Conservation (phyloP, 192 early-diverging fungal species). For the Coemansia sp. region DNA sequence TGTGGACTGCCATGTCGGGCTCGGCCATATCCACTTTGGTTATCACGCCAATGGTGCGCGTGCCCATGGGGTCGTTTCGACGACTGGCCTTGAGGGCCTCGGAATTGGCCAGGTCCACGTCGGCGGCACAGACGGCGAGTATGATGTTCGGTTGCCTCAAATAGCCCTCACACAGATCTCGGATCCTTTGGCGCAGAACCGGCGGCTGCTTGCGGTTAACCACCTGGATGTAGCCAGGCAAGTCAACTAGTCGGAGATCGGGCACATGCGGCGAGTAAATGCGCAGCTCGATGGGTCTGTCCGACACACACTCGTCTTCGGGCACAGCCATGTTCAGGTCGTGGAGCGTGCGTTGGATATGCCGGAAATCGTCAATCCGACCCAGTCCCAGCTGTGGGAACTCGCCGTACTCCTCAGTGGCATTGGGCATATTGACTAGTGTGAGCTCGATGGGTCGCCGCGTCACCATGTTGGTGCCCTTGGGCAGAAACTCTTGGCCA, state of each 20-base stretch:
- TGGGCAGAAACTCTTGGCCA: slow-evolving; percentile 81
- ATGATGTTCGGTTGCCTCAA: slow-evolving; percentile 81
- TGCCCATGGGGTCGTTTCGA: slow-evolving; percentile 73
- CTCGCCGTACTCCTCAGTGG: slow-evolving; percentile 78
- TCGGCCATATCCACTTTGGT: slow-evolving; percentile 89
- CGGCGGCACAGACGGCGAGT: slow-evolving; percentile 78
- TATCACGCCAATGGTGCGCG: slow-evolving; percentile 80
- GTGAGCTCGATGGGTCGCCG: slow-evolving; percentile 82
- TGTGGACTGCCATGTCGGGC: slow-evolving; percentile 70
- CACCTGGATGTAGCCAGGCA: slow-evolving; percentile 88
- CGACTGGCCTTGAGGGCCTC: slow-evolving; percentile 77
- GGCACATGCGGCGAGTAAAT: slow-evolving; percentile 84
- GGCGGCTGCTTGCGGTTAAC: slow-evolving; percentile 78
- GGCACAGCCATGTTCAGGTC: slow-evolving; percentile 95
- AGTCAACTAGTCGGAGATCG: slow-evolving; percentile 78
- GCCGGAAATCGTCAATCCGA: slow-evolving; percentile 83
- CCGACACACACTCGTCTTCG: slow-evolving; percentile 85
- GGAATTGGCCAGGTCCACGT: slow-evolving; percentile 86
- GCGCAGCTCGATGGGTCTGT: slow-evolving; percentile 78
- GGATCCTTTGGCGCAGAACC: slow-evolving; percentile 72
- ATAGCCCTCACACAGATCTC: slow-evolving; percentile 80
- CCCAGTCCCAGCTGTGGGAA: slow-evolving; percentile 83
- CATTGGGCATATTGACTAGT: slow-evolving; percentile 74
- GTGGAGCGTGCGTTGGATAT: slow-evolving; percentile 88
- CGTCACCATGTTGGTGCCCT: slow-evolving; percentile 84